Evolutionary conservation across 805 yeast genomes (phyloP).

Genomic region (Candida gorgasii): DNA sequence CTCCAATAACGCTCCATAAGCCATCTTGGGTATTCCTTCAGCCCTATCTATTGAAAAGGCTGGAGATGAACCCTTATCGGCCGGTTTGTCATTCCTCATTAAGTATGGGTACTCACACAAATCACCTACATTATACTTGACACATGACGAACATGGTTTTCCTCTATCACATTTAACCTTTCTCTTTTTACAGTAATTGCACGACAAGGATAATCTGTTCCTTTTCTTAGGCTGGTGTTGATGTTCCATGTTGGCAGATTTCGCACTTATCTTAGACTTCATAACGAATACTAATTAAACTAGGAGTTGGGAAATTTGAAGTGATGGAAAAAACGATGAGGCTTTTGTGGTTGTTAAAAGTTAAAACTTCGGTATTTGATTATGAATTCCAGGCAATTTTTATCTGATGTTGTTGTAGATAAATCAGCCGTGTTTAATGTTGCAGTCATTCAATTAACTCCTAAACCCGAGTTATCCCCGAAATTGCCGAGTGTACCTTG

Average conservation of each 20-base stretch:
- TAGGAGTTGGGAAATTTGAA: no score
- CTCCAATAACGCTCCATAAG: slow-evolving; percentile 9
- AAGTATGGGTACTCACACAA: slow-evolving; percentile 33
- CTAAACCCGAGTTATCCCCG: slow-evolving; percentile 3
- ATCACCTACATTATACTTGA: slow-evolving; percentile 39
- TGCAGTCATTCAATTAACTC: background rate
- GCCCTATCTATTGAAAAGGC: background rate
- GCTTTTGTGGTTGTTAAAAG: background rate
- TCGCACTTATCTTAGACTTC: background rate
- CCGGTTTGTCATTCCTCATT: background rate
- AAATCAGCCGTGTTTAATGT: no score
- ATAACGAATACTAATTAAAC: no score
- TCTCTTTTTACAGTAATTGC: slow-evolving; percentile 41
- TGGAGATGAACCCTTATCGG: background rate
- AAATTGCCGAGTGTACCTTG: slow-evolving; percentile 2
- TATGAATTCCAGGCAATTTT: no score
- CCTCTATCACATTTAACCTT: slow-evolving; percentile 46
- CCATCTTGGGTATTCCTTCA: slow-evolving; percentile 7
- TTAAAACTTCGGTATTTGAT: no score
- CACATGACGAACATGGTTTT: slow-evolving; percentile 44
- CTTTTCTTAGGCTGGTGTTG: slow-evolving; percentile 21
- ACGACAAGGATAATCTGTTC: slow-evolving; percentile 42
- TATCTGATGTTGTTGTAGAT: no score
- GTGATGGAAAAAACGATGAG: no score
- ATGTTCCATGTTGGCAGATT: background rate